Evolutionary conservation across 1,139 yeast genomes (phyloP), one percentile per base, ranked within the genome.

Genomic region (Debaryomycetaceae sp.): DNA sequence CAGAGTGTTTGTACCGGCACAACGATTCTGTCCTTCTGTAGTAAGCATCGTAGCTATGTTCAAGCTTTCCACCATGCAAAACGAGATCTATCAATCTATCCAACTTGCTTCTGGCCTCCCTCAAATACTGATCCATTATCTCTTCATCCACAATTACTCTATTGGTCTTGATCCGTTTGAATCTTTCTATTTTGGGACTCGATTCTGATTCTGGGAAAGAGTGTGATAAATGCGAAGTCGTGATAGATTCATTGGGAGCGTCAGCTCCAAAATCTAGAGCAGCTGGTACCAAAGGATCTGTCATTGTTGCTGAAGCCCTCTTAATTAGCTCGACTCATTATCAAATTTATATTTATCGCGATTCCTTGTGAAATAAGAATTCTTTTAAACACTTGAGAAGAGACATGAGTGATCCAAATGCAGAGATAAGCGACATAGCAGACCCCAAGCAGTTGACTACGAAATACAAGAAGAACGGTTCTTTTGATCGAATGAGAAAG

Each of bases 391-490:
- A 7, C 2, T 27, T 27, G 4, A 27, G 11, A 11, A 27, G 31
- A 27, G 31, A 7, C 8, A 27, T 7, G 11, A 27, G 11, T 8
- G 11, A 11, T 8, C 8, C 11, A 11, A 27, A 11, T 27, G 31
- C 8, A 27, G 4, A 27, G 31, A 2, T 11, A 2, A 8, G 5
- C 9, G 48, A 44, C 24, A 40, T 54, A 11, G 55, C 55, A 5
- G 75, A 72, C 46, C 71, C 78, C 36, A 70, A 69, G 43, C 70
- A 68, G 39, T 61, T 79, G 27, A 63, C 74, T 1, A 64, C 63
- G 5, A 59, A 66, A 11, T 80, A 75, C 57, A 80, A 80, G 59
- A 75, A 75, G 50, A 68, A 68, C 40, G 84, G 84, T 0, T 49
- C 68, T 1, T 80, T 80, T 52, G 84, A 80, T 52, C 58, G 65